phyloP scores from a whole-genome alignment of 1,284 basidiomycete genomes.

The Malassezia furfur region DNA sequence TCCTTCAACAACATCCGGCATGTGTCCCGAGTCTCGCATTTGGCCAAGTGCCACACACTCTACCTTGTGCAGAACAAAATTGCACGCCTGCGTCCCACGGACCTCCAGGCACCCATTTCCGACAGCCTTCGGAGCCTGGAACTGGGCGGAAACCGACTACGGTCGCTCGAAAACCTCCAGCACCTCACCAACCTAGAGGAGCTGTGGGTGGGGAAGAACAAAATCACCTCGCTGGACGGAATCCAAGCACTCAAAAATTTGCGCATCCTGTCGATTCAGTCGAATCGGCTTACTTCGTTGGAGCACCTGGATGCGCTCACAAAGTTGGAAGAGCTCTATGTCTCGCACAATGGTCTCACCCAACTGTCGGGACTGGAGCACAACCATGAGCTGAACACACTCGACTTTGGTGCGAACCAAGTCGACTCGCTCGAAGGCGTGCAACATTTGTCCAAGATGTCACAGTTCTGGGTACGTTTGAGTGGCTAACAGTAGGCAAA shows the following conservation, averaged over 20 bases:
- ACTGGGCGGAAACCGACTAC: conserved; percentile 78
- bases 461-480: conserved; percentile 80
- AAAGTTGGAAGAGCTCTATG: conserved; percentile 77
- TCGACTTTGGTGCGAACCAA: conserved; percentile 81
- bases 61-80: conserved; percentile 98
- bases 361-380: conserved; percentile 71
- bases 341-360: conserved; percentile 84
- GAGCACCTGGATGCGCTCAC: conserved; percentile 57
- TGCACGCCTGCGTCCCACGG: conserved; percentile 57
- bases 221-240: conserved; percentile 31
- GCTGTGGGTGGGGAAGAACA: conserved; percentile 79
- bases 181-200: conserved; percentile 73
- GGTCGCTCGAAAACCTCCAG: conserved; percentile 84
- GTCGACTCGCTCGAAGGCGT: conserved; percentile 69
- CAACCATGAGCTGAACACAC: conserved; percentile 59
- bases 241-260: conserved; percentile 19
- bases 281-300: conserved; percentile 81
- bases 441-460: conserved; percentile 63
- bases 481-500: conserved; percentile 58
- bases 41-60: conserved; percentile 59
- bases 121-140: conserved; percentile 71
- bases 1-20: conserved; percentile 78
- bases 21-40: conserved; percentile 54
- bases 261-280: conserved; percentile 61
- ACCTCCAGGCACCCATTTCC: conserved; percentile 57